Evolutionary conservation across 805 yeast species (phyloP), one percentile per base, ranked within the genome.

Genomic region (Myxozyma sirexii): DNA sequence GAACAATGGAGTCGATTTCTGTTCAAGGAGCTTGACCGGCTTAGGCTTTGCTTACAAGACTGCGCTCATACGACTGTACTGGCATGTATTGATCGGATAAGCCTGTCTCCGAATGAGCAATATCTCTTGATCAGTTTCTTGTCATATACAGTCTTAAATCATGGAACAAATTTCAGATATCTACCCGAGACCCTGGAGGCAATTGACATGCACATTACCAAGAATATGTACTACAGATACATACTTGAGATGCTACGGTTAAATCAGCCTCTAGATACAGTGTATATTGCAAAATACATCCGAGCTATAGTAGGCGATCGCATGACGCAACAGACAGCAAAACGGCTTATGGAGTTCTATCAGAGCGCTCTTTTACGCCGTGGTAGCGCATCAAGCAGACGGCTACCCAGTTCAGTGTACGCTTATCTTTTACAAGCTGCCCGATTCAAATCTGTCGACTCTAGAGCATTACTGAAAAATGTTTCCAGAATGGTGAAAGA

Each of bases 201-300:
- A 15, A 19, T 37, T 38, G 29, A 46, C 44, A 41, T 44, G 42
- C n/a, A 43, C 19, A 19, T 53, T 29, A 35, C 19, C 12, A 2
- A 37, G 24, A 15, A 24, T 24, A 17, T 35, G 31, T 38, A 47
- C 33, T 26, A 23, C 21, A 29, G 53, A 39, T 48, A 46, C 29
- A 33, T 54, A 15, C 52, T 47, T 24, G 58, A 54, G 37, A 41
- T 54, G 43, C 26, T 48, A 4, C 58, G 58, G 13, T 52, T 54
- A 6, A 26, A 43, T 12, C 58, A 54, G 53, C 54, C 58, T 2
- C 26, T 54, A 19, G 15, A 17, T 39, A n/a, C 35, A 7, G 35
- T 26, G 10, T 8, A n/a, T 39, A 39, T 42, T 17, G 27, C 43
- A 26, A 31, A 19, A 19, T 54, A 19, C n/a, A 21, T 46, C 12